Evolutionary conservation across 2,329 filamentous ascomycete species (phyloP), one percentile per base, ranked within the genome.

Genomic region (Neofusicoccum cordaticola): DNA sequence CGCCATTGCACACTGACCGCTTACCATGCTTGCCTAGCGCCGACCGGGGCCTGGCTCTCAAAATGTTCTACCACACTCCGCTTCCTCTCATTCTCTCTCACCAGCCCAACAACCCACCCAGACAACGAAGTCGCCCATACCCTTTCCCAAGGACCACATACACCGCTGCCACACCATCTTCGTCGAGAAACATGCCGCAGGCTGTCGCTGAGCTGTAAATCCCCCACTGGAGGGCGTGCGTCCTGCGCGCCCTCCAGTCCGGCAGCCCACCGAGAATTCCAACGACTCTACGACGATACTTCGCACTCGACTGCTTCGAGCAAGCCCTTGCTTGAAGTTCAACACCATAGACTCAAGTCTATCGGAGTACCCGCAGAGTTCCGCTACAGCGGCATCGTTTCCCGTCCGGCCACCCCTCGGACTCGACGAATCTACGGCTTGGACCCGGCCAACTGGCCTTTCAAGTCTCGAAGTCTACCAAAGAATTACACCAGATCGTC

Each of bases 251-350:
- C 86, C 85, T 86, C 88, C 86, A 93, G 91, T 92, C 90, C 89
- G 88, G 87, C 75, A 92, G 90, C 89, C 90, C 89, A 88, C 83
- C 87, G 89, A 92, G 84, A 85, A 82, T 82, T 84, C 84, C 83
- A 85, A 86, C 84, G 81, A 80, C 75, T 77, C 74, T 69, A 75
- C 76, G 76, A 78, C 74, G 75, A 78, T 76, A 73, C 71, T 72
- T 69, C 62, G 57, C 66, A 65, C 69, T 70, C 72, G 71, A 76
- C 71, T 74, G 73, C 71, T 69, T 69, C 68, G 69, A 74, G 75
- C 73, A 71, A 64, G 58, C 64, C 68, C 22, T 47, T 74, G 73
- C 73, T 68, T 70, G 69, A 72, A 70, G 52, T 57, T 4, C 27
- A 37, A 22, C 35, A 45, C 48, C 48, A 63, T 22, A 47, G 48